These are phyloP conservation scores for Acacia melanoxylon DNA, from an alignment of 306 rosid species.

Conservation along the genomic window DNA sequence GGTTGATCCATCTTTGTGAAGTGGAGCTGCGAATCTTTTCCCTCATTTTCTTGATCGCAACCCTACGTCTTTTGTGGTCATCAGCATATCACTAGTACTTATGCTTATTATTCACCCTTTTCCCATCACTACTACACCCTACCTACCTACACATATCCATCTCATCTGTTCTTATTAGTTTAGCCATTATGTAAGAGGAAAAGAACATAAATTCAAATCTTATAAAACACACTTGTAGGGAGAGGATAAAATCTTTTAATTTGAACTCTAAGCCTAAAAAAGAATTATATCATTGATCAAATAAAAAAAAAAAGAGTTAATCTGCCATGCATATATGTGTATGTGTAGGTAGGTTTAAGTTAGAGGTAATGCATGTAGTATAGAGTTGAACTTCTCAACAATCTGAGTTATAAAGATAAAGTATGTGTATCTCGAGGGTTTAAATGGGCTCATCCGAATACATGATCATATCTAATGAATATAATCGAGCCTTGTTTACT, in stretches of 20 bases:
- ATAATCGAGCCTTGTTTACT: neutral
- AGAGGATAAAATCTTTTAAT: no score
- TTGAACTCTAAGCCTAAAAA: no score
- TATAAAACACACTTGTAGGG: no score
- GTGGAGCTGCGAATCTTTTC: slow-evolving; percentile 71
- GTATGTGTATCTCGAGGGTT: neutral
- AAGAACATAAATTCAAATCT: no score
- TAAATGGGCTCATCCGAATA: neutral
- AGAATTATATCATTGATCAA: no score
- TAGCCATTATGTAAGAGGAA: no score
- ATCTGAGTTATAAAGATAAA: neutral
- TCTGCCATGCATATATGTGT: neutral
- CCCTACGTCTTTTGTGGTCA: neutral
- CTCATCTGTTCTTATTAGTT: no score
- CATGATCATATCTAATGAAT: neutral
- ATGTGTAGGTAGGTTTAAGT: neutral
- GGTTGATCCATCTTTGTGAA: slow-evolving; percentile 46
- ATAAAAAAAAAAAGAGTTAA: no score
- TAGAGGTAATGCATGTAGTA: neutral
- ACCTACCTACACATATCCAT: neutral
- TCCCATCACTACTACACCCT: neutral
- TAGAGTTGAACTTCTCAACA: neutral
- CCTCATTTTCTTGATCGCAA: neutral
- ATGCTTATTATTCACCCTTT: neutral
- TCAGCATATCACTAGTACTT: neutral